Evolutionary conservation across 2,329 filamentous ascomycete genomes (phyloP), one percentile per base, ranked within the genome.

Genomic region (Mycosphaerella sp.): DNA sequence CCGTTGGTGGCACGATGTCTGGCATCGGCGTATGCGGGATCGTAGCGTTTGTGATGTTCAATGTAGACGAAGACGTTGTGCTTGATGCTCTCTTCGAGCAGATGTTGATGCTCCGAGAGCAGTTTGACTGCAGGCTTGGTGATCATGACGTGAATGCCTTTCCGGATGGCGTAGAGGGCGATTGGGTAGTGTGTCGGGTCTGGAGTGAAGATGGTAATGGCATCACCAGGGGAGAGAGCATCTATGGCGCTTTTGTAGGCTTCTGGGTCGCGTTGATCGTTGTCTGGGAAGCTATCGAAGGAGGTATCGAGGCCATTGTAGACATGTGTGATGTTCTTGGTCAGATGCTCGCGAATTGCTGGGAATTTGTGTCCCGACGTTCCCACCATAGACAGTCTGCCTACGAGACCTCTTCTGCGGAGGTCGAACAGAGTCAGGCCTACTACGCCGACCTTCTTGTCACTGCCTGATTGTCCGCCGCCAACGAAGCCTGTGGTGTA

Each of bases 401-500:
- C 84, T 18, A 96, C 90, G 72, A 95, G 95, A 62, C 90, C 89
- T 68, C 90, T 79, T 57, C 89, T 80, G 54, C 90, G 83, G 59
- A 96, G 77, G 69, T 95, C 90, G 69, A 95, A 95, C 60, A 95
- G 76, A 18, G 87, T 91, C 68, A 96, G 74, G 36, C 87, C 90
- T 14, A 96, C 90, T 8, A 96, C 91, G 52, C 91, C 90, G 44
- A 96, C 86, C 71, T 96, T 96, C 76, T 96, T 96, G 77, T 96
- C 91, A 44, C 89, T 95, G 9, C 80, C 84, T 3, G 89, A 95
- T 45, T 84, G 85, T 53, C 85, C 86, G 54, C 83, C 84, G 52
- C 87, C 89, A 51, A 95, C 89, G 62, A 93, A 96, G 52, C 90
- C 90, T 39, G 91, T 96, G 63, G 91, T 96, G 78, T 96, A 96